A percentile compares a stretch with the other conserved stretches of the same genome.
Conservation (phyloP, 371 early-diverging fungal genomes). For the Choanephora cucurbitarum region DNA sequence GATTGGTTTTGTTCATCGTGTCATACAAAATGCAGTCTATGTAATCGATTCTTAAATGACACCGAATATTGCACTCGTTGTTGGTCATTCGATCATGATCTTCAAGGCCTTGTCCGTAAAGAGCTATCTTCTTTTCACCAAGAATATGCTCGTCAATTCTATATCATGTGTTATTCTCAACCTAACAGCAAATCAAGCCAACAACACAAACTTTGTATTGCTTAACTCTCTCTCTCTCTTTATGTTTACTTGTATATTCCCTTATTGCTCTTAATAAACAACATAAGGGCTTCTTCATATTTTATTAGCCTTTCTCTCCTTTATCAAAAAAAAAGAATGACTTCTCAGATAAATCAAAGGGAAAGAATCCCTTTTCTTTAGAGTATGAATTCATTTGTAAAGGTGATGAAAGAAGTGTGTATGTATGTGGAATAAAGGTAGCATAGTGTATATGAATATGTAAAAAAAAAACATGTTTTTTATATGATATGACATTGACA, state of each 20-base stretch:
- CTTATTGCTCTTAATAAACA: too few species aligned
- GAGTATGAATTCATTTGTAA: too few species aligned
- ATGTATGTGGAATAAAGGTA: too few species aligned
- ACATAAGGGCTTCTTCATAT: too few species aligned
- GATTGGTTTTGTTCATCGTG: slow-evolving; percentile 48
- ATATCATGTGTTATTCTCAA: neutral
- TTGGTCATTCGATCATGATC: slow-evolving; percentile 33
- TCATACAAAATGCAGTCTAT: slow-evolving; percentile 36
- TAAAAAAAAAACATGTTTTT: slow-evolving; percentile 4
- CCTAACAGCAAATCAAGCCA: neutral
- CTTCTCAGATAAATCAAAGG: too few species aligned
- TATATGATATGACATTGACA: neutral
- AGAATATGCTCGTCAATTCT: neutral
- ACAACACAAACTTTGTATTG: neutral
- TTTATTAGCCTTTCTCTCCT: too few species aligned
- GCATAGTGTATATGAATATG: neutral
- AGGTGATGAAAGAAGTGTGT: too few species aligned
- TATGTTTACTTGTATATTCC: too few species aligned
- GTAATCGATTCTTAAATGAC: slow-evolving; percentile 44
- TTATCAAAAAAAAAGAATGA: too few species aligned
- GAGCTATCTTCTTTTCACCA: neutral
- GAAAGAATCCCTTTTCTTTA: too few species aligned
- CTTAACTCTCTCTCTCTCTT: too few species aligned
- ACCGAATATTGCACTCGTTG: slow-evolving; percentile 50
- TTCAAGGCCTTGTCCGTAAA: slow-evolving; percentile 34